phyloP scores from a whole-genome alignment of 495 filamentous ascomycete genomes.

The Cercophora samala region DNA sequence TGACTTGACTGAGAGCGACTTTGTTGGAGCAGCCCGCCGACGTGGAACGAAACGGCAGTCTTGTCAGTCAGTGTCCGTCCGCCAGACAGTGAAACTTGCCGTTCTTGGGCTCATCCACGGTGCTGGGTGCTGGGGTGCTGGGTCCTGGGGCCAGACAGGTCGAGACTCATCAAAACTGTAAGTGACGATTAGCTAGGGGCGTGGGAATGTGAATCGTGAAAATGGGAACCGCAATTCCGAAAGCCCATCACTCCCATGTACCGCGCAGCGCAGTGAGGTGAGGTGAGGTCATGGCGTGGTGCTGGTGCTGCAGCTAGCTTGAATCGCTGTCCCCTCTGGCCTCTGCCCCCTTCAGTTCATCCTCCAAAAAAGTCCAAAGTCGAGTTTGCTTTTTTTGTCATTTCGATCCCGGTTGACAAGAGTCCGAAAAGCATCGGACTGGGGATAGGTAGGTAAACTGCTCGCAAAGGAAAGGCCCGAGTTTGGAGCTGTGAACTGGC shows the following conservation, averaged over 20 bases:
- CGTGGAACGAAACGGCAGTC: not conserved
- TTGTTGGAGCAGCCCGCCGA: not conserved
- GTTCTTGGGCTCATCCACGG: not conserved
- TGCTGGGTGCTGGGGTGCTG: not conserved
- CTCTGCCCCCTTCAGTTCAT: no score
- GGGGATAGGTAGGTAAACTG: not conserved
- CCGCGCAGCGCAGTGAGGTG: no score
- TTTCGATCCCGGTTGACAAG: not conserved
- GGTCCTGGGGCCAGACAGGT: not conserved
- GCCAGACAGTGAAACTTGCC: not conserved
- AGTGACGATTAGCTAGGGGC: not conserved
- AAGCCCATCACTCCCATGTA: not conserved
- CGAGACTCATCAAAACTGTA: no score
- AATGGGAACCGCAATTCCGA: not conserved
- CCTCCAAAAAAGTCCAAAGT: no score
- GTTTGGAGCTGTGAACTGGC: not conserved
- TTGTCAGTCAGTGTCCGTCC: not conserved
- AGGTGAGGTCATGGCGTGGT: conserved; percentile 11
- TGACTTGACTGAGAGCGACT: no score
- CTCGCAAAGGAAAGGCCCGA: not conserved
- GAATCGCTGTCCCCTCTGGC: no score
- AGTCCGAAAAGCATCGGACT: conserved; percentile 7
- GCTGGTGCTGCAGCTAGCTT: conserved; percentile 2
- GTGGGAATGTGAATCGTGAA: not conserved
- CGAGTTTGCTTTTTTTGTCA: conserved; percentile 6